phyloP scores from a whole-genome alignment of 805 yeast species.

The Candida railenensis region DNA sequence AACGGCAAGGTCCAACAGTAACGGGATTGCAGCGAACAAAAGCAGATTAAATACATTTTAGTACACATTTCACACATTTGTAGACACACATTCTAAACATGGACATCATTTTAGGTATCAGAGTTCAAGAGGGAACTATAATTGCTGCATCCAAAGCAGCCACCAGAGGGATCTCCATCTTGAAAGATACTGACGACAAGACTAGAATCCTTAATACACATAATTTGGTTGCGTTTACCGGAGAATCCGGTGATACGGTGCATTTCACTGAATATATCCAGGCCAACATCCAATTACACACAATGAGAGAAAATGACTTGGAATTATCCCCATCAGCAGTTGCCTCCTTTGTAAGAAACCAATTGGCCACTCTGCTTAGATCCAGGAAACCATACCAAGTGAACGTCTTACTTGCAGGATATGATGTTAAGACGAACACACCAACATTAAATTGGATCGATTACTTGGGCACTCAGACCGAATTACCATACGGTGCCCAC shows the following conservation, averaged over 20 bases:
- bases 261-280: slow-evolving; percentile 93
- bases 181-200: slow-evolving; percentile 43
- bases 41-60: no score
- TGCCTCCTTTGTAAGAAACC: slow-evolving; percentile 84
- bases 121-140: slow-evolving; percentile 75
- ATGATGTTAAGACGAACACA: slow-evolving; percentile 53
- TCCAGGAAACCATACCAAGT: slow-evolving; percentile 93
- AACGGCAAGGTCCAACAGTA: neutral
- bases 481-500: slow-evolving; percentile 94
- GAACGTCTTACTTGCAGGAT: slow-evolving; percentile 85
- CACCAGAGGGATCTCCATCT: slow-evolving; percentile 58
- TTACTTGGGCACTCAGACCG: slow-evolving; percentile 88
- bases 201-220: slow-evolving; percentile 67
- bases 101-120: slow-evolving; percentile 91
- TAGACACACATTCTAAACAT: slow-evolving; percentile 33
- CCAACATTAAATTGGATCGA: slow-evolving; percentile 88
- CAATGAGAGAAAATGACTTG: slow-evolving; percentile 73
- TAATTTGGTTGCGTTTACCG: slow-evolving; percentile 83
- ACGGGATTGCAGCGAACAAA: no score
- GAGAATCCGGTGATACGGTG: slow-evolving; percentile 95
- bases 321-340: slow-evolving; percentile 85
- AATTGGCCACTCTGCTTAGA: slow-evolving; percentile 83
- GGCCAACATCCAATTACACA: slow-evolving; percentile 86
- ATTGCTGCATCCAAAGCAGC: slow-evolving; percentile 94
- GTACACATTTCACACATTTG: no score